Percentiles rank a stretch among this genome's conserved stretches.
Conservation (phyloP, 768 basidiomycete genomes). For the Paxillus rubicundulus region DNA sequence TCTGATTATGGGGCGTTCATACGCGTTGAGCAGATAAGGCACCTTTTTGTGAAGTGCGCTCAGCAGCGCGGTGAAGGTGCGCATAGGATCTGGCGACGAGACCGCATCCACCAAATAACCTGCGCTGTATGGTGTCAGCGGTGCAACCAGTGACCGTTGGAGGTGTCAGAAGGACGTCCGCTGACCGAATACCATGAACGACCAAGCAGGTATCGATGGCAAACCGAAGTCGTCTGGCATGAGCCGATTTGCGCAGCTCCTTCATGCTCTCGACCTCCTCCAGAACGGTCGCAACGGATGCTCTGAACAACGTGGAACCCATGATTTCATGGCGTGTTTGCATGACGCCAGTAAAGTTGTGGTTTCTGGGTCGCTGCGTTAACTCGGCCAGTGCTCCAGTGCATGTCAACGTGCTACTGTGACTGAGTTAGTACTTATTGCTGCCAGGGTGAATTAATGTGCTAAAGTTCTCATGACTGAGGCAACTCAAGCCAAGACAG, state of each 20-base stretch:
- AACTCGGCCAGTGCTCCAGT: no score
- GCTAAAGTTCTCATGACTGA: no score
- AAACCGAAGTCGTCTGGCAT: constrained; percentile 28
- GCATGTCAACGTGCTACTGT: no score
- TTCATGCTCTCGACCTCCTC: constrained; percentile 7
- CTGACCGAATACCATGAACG: constrained; percentile 43
- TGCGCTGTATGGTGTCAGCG: constrained; percentile 16
- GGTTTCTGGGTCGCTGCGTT: no score
- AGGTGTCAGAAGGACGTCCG: background rate
- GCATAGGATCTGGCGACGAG: constrained; percentile 30
- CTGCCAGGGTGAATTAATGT: no score
- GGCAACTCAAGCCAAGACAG: no score
- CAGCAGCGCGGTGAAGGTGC: constrained; percentile 38
- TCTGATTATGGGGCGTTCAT: background rate
- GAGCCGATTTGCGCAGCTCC: constrained; percentile 7
- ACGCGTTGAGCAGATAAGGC: constrained; percentile 20
- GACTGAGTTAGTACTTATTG: no score
- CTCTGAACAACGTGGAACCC: constrained; percentile 5
- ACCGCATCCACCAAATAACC: constrained; percentile 54
- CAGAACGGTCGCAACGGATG: constrained; percentile 20
- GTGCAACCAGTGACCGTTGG: no score
- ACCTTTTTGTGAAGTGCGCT: constrained; percentile 37
- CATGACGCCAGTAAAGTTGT: background rate
- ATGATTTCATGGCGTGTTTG: background rate
- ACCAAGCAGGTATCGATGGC: constrained; percentile 42